Evolutionary conservation across 1,284 basidiomycete genomes (phyloP).

Genomic region (Apiotrichum gracile): DNA sequence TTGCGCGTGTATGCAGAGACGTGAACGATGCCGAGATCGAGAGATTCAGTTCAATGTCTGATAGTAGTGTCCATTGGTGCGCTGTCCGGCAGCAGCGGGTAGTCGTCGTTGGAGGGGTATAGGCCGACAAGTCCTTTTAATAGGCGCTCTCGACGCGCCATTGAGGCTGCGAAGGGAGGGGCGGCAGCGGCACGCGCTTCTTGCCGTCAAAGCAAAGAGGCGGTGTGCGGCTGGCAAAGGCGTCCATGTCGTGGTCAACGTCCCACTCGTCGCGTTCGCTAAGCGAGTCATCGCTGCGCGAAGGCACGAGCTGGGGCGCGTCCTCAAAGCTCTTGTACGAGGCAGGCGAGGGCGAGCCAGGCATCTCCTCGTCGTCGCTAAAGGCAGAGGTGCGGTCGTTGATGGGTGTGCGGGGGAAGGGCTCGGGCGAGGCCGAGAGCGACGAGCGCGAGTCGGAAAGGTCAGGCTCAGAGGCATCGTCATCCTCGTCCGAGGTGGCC

Average conservation of each 20-base stretch:
- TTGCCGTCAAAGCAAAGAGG: background rate
- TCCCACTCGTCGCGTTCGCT: conserved; percentile 12
- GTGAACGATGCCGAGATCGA: background rate
- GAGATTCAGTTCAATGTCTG: background rate
- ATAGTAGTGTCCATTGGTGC: background rate
- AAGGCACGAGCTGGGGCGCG: conserved; percentile 2
- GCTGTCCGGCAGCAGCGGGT: background rate
- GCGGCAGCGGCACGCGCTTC: background rate
- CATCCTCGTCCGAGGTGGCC: conserved; percentile 7
- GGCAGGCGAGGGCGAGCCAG: background rate
- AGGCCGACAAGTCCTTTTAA: background rate
- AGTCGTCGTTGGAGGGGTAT: background rate
- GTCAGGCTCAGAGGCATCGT: conserved; percentile 11
- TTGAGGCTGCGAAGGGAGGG: background rate
- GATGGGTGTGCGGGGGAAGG: conserved; percentile 8
- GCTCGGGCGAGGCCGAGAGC: conserved; percentile 11
- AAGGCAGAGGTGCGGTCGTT: conserved; percentile 2
- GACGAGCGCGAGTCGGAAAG: conserved; percentile 11
- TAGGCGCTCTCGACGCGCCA: background rate
- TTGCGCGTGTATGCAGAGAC: background rate
- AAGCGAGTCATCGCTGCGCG: background rate
- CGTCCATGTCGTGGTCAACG: background rate
- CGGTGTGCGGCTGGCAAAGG: background rate
- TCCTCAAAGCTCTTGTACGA: conserved; percentile 4
- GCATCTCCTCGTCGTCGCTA: background rate